Conservation (phyloP, 2,329 filamentous ascomycete genomes). For the Colletotrichum magnum region DNA sequence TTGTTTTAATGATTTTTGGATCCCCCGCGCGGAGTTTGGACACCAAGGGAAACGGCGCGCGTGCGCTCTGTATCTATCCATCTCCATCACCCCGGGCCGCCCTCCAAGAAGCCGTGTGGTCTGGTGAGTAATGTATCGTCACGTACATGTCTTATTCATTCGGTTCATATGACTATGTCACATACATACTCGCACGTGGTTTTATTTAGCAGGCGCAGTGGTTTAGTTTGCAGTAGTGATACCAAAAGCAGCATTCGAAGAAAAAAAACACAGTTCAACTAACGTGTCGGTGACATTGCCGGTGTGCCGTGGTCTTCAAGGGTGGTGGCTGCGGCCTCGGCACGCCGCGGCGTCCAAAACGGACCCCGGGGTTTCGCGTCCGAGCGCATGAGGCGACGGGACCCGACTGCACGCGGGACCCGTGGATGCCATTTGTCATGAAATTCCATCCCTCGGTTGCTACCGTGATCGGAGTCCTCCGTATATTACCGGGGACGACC, state of each 20-base stretch:
- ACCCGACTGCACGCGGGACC: neutral
- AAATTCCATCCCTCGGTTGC: conserved; percentile 12
- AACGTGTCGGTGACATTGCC: no score
- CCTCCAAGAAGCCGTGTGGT: conserved; percentile 27
- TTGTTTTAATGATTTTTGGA: conserved; percentile 4
- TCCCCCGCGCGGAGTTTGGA: conserved; percentile 22
- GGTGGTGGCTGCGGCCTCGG: conserved; percentile 1
- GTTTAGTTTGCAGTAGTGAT: neutral
- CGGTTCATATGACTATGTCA: neutral
- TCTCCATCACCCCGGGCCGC: no score
- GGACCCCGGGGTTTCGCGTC: neutral
- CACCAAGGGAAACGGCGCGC: conserved; percentile 1
- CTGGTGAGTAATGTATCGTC: conserved; percentile 30
- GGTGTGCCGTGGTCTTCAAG: no score
- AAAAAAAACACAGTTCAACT: neutral
- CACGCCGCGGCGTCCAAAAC: neutral
- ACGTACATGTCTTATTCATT: conserved; percentile 1
- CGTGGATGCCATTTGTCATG: conserved; percentile 16
- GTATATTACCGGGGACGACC: neutral
- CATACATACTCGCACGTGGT: neutral
- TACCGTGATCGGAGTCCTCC: conserved; percentile 26
- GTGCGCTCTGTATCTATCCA: conserved; percentile 17
- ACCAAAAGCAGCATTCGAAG: neutral
- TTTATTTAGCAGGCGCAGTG: conserved; percentile 4
- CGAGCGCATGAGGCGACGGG: neutral